Evolutionary conservation across 192 early-diverging fungal genomes (phyloP), one percentile per base, ranked within the genome.

Genomic region (Jimgerdemannia lactiflua): DNA sequence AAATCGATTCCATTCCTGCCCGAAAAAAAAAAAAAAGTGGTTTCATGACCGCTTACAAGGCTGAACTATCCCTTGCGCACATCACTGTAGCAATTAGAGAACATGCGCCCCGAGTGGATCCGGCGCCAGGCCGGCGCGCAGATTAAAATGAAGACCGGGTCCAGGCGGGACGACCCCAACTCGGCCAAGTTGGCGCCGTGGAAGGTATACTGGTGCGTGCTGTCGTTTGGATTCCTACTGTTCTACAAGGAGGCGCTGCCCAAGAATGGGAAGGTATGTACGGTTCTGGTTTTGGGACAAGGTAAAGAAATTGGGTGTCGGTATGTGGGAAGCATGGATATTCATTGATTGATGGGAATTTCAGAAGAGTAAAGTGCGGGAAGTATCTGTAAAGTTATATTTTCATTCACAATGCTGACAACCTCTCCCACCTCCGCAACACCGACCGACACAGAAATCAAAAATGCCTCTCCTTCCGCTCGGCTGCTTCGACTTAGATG

Each of bases 161-260:
- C 76, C n/a, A 65, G 74, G 19, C 72, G 49, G 49, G 49, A 59
- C 14, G 49, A 59, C 49, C 14, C 49, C 14, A 14, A 76, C 68
- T 74, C 69, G 41, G 77, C 75, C 20, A 82, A 78, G 64, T 54
- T 82, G 19, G 74, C 72, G 18, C 78, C 81, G 4, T 82, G 81
- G 81, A 82, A 82, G 65, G 64, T 76, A 19, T 82, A 79, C 39
- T 73, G 85, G 84, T 91, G 76, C 43, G 88, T 91, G 64, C 74
- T 85, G 40, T 71, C 70, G 67, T 39, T 63, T 71, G 77, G 77
- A 1, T 84, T 75, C 70, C 49, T 81, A 40, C 4, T 77, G 44
- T 71, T 80, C 59, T 72, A 80, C 77, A 75, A 74, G 44, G 78
- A 82, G 18, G 69, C 44, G n/a, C 74, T 76, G 63, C 71, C 70